A percentile compares a stretch with the other conserved stretches of the same genome.
Evolutionary conservation across 352 stramenopile species (phyloP).

Genomic region (Aphanomyces cochlioides): DNA sequence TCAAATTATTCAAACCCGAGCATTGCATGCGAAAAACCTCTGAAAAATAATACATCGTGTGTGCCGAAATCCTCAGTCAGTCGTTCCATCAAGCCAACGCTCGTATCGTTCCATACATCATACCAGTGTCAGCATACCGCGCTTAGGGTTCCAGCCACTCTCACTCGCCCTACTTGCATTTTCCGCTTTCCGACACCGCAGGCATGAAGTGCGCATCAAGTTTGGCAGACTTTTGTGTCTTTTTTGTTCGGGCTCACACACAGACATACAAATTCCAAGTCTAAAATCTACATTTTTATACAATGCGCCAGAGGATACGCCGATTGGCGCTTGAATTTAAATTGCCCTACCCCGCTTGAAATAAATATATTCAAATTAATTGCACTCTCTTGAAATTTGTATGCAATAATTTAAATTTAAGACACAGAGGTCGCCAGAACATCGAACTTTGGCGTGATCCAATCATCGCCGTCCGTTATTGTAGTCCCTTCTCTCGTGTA

Average conservation of each 20-base stretch:
- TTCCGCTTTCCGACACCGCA: not conserved
- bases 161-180: too few relatives aligned
- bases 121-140: too few relatives aligned
- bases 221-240: not conserved
- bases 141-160: too few relatives aligned
- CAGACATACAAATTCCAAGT: not conserved
- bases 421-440: not conserved
- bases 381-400: not conserved
- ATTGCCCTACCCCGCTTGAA: not conserved
- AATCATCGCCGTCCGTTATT: not conserved
- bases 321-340: slow-evolving; percentile 19
- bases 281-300: not conserved
- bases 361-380: not conserved
- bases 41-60: not conserved
- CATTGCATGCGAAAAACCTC: slow-evolving; percentile 3
- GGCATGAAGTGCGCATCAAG: not conserved
- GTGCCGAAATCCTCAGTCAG: not conserved
- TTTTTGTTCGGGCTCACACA: not conserved
- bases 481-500: slow-evolving; percentile 13
- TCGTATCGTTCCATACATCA: not conserved
- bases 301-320: not conserved
- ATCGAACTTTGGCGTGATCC: slow-evolving; percentile 1
- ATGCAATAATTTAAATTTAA: not conserved
- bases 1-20: slow-evolving; percentile 12
- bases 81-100: not conserved